Base-by-base conservation (phyloP, 192 early-diverging fungal genomes). In the Thamnidium elegans region DNA sequence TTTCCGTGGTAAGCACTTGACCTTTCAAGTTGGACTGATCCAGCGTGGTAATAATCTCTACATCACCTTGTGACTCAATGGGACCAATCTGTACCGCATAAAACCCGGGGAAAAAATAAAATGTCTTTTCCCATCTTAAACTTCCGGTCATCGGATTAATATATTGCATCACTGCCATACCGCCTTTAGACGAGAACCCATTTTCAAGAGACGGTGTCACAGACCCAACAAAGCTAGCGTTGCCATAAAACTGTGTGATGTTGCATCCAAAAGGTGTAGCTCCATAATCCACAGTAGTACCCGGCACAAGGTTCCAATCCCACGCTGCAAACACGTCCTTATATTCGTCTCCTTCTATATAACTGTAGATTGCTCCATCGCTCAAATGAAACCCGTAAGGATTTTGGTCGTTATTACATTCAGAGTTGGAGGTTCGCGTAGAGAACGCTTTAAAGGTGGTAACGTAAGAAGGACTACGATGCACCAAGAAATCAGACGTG, bases 291-390 rank as follows among this genome's bases (percentile, higher is more conserved):
- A 62, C 65, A 13, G 70, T 72, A 8, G 65, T 67, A 7, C 70
- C 70, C 34, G 70, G 70, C 7, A 66, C 20, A n/a, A 72, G 46
- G 44, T 72, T 34, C 70, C 70, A 72, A 45, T 72, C 65, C 70
- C 64, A 72, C 17, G 56, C 50, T 17, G 65, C 55, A 58, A 72
- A 72, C 0, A 58, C 56, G 45, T 72, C 70, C n/a, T 62, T 47
- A 17, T 72, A 72, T 19, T 72, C 70, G 7, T 66, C 56, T 0
- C 70, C 70, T 13, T 55, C 51, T 7, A 66, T 50, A 21, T 72
- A 72, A 14, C 56, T 67, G 36, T 55, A 72, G 11, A 72, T 58
- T 8, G 55, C 17, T 34, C 70, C 70, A 36, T 72, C 70, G n/a
- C 62, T 64, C 4, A 72, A 43, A 63, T 72, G 70, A 32, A 64